These are phyloP conservation scores for Pleurotus djamor DNA, from an alignment of 768 basidiomycete genomes.

Conservation along the genomic window DNA sequence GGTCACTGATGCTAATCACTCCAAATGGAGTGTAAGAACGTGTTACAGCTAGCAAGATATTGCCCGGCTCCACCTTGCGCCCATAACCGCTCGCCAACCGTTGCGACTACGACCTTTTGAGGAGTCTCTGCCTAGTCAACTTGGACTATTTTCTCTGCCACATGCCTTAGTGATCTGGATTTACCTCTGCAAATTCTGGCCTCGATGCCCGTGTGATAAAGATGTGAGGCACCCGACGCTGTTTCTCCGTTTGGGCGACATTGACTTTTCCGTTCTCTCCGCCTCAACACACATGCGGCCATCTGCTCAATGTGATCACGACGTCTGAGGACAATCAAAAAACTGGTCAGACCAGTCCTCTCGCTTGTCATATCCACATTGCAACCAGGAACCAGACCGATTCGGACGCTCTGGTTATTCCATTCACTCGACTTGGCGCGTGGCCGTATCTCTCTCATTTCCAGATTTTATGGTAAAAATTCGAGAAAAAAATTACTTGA, in stretches of 20 bases:
- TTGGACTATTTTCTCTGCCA: background rate
- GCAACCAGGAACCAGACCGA: background rate
- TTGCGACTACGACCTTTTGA: background rate
- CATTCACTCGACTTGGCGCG: too few species aligned
- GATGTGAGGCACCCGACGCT: too few species aligned
- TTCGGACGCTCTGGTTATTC: too few species aligned
- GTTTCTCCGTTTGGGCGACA: too few species aligned
- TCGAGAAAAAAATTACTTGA: background rate
- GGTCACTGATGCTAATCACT: background rate
- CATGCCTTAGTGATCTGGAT: background rate
- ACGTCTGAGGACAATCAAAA: background rate
- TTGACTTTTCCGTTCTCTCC: too few species aligned
- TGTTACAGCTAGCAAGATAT: background rate
- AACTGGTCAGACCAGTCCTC: background rate
- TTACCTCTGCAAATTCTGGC: too few species aligned
- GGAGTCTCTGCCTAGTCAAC: background rate
- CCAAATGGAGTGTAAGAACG: background rate
- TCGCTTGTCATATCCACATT: background rate
- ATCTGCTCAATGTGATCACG: background rate
- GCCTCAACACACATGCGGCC: background rate
- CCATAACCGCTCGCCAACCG: background rate
- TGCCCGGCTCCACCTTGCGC: background rate
- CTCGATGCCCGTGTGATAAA: too few species aligned
- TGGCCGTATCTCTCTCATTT: background rate
- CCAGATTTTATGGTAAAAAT: background rate